Base-by-base conservation (phyloP, 257 asterid species). In the Solanum raphanifolium region DNA sequence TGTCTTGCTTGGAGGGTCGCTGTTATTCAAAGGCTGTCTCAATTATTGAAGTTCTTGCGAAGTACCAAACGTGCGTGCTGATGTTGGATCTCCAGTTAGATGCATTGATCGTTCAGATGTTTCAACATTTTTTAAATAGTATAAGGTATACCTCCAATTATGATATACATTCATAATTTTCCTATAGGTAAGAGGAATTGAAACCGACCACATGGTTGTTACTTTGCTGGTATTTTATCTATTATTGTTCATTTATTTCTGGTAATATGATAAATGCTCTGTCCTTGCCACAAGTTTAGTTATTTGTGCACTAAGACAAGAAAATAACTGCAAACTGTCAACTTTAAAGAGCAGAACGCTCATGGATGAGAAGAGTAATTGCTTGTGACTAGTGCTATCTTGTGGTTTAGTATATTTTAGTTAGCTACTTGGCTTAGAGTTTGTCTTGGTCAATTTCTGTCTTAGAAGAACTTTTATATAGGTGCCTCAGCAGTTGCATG, bases 31-130 rank as follows among this genome's bases (percentile, higher is more conserved):
- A 86, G 89, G 89, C 83, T 58, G 20, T 83, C n/a, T 29, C 46
- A 31, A 72, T 89, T 52, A 74, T 89, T 60, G 46, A 83, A 20
- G 58, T 41, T 72, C 13, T 89, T 31, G 86, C 74, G 1, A 69
- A 83, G 79, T 60, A 18, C 81, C 69, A 43, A 73, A 32, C 65
- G 6, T 86, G 87, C 48, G 39, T 86, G 72, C 39, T 87, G 35
- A 86, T 86, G 89, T 75, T 36, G 91, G 85, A 86, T 31, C 74
- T 74, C 32, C 86, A 82, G 84, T 82, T 87, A 66, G 89, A 86
- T 55, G 29, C 85, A 4, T 86, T 71, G 48, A 48, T 52, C 72
- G 73, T 89, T 60, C 58, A 86, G 52, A 87, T 87, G 85, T 89
- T 86, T 86, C 85, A 83, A 58, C 83, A 23, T 55, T 86, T 86